Evolutionary conservation across 1,139 yeast genomes (phyloP).

Genomic region (Candida frijolesensis): DNA sequence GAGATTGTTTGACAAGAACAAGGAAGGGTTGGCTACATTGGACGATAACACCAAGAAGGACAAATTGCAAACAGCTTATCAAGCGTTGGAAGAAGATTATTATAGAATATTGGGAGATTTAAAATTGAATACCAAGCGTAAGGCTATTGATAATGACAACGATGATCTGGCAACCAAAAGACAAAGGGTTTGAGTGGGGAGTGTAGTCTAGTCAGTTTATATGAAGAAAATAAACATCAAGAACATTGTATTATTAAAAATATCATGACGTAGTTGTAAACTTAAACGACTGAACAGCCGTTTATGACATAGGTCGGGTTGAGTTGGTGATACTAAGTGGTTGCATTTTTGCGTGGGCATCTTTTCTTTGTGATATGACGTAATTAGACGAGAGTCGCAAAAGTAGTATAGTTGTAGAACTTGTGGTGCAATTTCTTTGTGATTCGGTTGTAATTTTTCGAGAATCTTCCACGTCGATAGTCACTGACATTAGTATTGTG

Average conservation of each 20-base stretch:
- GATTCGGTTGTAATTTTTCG: too few species aligned
- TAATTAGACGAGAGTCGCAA: too few species aligned
- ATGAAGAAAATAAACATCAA: background rate
- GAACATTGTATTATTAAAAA: background rate
- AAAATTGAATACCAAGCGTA: constrained; percentile 21
- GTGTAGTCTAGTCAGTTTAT: background rate
- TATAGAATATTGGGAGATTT: constrained; percentile 50
- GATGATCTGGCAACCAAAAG: background rate
- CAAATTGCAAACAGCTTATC: constrained; percentile 76
- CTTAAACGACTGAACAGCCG: too few species aligned
- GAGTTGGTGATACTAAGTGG: too few species aligned
- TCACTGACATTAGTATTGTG: too few species aligned
- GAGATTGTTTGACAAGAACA: constrained; percentile 74
- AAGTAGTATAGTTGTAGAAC: too few species aligned
- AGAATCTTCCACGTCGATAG: too few species aligned
- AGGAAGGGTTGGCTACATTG: constrained; percentile 70
- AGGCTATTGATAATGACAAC: constrained; percentile 5
- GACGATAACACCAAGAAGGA: constrained; percentile 63
- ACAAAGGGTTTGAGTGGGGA: background rate
- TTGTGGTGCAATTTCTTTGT: too few species aligned
- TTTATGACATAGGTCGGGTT: background rate
- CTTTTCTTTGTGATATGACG: too few species aligned
- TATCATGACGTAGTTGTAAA: background rate
- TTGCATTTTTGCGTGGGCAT: too few species aligned
- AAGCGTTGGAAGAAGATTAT: constrained; percentile 70